Evolutionary conservation across 768 basidiomycete species (phyloP).

Genomic region (Suillus bovinus): DNA sequence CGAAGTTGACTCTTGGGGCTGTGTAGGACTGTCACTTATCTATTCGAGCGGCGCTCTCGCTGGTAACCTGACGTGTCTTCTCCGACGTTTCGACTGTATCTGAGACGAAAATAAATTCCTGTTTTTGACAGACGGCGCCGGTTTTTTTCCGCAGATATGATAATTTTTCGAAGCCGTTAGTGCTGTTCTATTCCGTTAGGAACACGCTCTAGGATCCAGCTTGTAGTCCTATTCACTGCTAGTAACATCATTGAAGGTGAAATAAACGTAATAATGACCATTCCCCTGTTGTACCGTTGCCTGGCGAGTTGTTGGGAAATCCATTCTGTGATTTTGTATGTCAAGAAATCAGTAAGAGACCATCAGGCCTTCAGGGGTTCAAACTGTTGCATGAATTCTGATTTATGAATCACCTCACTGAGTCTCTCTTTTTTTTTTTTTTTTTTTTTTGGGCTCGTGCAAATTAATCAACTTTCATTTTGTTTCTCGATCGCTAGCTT

Average conservation of each 20-base stretch:
- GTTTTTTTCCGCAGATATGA: slow-evolving; percentile 56
- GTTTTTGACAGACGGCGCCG: slow-evolving; percentile 45
- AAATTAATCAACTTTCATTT: slow-evolving; percentile 85
- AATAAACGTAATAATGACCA: slow-evolving; percentile 7
- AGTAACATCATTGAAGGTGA: slow-evolving; percentile 10
- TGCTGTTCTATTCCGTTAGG: slow-evolving; percentile 31
- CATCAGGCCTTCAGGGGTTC: slow-evolving; percentile 65
- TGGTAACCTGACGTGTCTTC: slow-evolving; percentile 32
- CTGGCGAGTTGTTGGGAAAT: slow-evolving; percentile 21
- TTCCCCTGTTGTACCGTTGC: slow-evolving; percentile 16
- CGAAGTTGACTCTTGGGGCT: slow-evolving; percentile 16
- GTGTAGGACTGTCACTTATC: neutral
- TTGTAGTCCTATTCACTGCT: slow-evolving; percentile 13
- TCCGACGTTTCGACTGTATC: neutral
- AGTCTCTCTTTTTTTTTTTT: slow-evolving; percentile 8
- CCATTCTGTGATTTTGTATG: slow-evolving; percentile 37
- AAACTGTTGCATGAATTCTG: slow-evolving; percentile 19
- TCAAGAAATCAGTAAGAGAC: slow-evolving; percentile 49
- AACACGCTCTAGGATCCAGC: slow-evolving; percentile 17
- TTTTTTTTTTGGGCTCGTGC: neutral
- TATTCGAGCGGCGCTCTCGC: slow-evolving; percentile 41
- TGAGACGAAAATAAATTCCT: neutral
- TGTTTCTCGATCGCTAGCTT: slow-evolving; percentile 87
- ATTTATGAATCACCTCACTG: neutral
- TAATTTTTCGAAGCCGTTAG: slow-evolving; percentile 39